Conservation (phyloP, 495 filamentous ascomycete species). For the Lophium mytilinum region DNA sequence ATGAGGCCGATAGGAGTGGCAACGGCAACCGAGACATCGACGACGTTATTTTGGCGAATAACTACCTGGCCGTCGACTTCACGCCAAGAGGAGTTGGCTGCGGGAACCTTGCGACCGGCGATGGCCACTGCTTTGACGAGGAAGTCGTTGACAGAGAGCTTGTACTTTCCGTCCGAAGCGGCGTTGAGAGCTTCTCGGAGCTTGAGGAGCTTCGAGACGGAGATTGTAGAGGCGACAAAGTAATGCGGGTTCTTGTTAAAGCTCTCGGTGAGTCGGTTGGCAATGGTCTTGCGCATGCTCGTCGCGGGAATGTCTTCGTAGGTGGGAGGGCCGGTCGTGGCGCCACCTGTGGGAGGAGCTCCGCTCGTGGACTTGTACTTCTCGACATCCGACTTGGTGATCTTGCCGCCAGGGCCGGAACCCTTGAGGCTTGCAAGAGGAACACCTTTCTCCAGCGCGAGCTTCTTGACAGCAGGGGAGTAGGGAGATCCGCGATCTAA, state of each 20-base stretch:
- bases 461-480: conserved; percentile 64
- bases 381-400: conserved; percentile 89
- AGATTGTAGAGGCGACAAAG: conserved; percentile 82
- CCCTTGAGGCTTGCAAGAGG: conserved; percentile 75
- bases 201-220: conserved; percentile 88
- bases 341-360: conserved; percentile 33
- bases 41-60: conserved; percentile 85
- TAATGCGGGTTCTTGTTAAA: conserved; percentile 93
- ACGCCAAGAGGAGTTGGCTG: conserved; percentile 92
- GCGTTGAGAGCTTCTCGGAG: conserved; percentile 91
- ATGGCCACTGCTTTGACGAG: conserved; percentile 89
- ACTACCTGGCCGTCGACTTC: conserved; percentile 63
- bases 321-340: conserved; percentile 49
- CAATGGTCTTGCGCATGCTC: conserved; percentile 98
- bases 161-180: conserved; percentile 83
- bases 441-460: conserved; percentile 82
- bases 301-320: conserved; percentile 80
- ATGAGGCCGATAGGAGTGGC: conserved; percentile 91
- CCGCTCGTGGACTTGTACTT: conserved; percentile 56
- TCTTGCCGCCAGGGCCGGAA: conserved; percentile 73
- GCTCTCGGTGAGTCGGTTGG: conserved; percentile 80
- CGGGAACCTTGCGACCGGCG: conserved; percentile 85
- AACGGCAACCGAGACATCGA: conserved; percentile 90
- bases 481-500: conserved; percentile 71
- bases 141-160: conserved; percentile 99